phyloP scores from a whole-genome alignment of 1,284 basidiomycete genomes.

The Coniferiporia weirii region DNA sequence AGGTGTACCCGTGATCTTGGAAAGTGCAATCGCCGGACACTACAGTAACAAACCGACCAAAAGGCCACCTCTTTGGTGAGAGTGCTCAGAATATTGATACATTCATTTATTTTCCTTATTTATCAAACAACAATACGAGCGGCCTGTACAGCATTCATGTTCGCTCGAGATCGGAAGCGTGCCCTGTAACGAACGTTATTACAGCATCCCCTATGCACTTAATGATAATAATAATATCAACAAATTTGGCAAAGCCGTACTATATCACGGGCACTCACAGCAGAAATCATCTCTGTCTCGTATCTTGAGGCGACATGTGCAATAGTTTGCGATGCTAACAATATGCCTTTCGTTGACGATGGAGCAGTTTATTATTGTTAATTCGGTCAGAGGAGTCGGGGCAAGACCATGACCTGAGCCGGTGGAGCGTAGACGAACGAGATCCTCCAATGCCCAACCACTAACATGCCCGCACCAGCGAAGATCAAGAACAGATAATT shows the following conservation, averaged over 20 bases:
- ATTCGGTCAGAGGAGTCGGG: constrained; percentile 32
- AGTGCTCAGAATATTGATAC: neutral
- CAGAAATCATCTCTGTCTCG: constrained; percentile 46
- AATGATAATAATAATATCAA: constrained; percentile 13
- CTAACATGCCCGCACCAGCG: constrained; percentile 57
- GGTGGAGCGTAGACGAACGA: constrained; percentile 37
- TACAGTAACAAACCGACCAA: too few relatives aligned
- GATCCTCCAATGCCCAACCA: constrained; percentile 44
- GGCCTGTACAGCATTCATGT: constrained; percentile 4
- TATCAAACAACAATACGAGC: constrained; percentile 5
- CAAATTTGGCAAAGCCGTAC: neutral
- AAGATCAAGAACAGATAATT: constrained; percentile 45
- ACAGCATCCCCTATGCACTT: constrained; percentile 49
- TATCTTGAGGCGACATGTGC: constrained; percentile 46
- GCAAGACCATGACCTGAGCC: constrained; percentile 15
- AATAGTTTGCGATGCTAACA: constrained; percentile 42
- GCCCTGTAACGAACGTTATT: constrained; percentile 49
- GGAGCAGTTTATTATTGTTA: constrained; percentile 56
- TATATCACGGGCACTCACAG: constrained; percentile 35
- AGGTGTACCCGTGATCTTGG: too few relatives aligned
- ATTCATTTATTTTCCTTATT: neutral
- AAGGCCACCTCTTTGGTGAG: too few relatives aligned
- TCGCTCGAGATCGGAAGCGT: constrained; percentile 35
- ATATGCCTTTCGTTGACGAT: constrained; percentile 53
- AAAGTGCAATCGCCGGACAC: too few relatives aligned